These are phyloP conservation scores for Friedmanniomyces endolithicus DNA, from an alignment of 495 filamentous ascomycete genomes.

Conservation along the genomic window DNA sequence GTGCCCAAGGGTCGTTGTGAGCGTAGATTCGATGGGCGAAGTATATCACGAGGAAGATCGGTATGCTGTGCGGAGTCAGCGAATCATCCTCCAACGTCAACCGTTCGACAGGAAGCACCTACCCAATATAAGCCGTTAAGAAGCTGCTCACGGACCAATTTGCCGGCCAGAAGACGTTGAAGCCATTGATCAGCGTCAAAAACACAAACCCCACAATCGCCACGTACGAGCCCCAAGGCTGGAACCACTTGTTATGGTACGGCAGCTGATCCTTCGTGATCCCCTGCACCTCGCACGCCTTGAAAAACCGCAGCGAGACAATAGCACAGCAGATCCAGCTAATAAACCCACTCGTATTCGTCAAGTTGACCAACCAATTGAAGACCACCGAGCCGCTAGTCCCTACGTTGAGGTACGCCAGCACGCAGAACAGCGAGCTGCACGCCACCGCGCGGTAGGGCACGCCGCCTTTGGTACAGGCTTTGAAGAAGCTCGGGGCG, in stretches of 20 bases:
- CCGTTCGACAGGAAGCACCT: constrained; percentile 34
- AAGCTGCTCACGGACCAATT: constrained; percentile 42
- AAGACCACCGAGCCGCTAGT: constrained; percentile 23
- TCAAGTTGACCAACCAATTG: constrained; percentile 50
- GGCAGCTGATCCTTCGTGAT: constrained; percentile 36
- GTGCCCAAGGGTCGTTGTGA: constrained; percentile 42
- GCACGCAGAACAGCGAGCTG: constrained; percentile 24
- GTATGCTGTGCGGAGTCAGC: constrained; percentile 31
- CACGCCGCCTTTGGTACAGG: constrained; percentile 26
- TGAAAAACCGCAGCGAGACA: constrained; percentile 48
- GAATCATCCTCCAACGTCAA: not conserved
- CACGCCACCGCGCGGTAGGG: constrained; percentile 23
- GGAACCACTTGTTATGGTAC: constrained; percentile 36
- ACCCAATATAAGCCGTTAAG: constrained; percentile 50
- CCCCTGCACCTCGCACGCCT: constrained; percentile 39
- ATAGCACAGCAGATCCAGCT: constrained; percentile 50
- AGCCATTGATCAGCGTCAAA: constrained; percentile 49
- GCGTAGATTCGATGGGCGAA: constrained; percentile 35
- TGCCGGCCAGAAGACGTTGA: constrained; percentile 48
- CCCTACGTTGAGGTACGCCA: constrained; percentile 27
- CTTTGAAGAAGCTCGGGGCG: constrained; percentile 26
- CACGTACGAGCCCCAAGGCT: constrained; percentile 43
- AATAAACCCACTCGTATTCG: constrained; percentile 48
- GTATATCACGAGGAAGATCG: constrained; percentile 34
- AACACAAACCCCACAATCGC: constrained; percentile 39